These are phyloP conservation scores for Fonticula alba DNA, from an alignment of 78 protist species.

Conservation along the genomic window DNA sequence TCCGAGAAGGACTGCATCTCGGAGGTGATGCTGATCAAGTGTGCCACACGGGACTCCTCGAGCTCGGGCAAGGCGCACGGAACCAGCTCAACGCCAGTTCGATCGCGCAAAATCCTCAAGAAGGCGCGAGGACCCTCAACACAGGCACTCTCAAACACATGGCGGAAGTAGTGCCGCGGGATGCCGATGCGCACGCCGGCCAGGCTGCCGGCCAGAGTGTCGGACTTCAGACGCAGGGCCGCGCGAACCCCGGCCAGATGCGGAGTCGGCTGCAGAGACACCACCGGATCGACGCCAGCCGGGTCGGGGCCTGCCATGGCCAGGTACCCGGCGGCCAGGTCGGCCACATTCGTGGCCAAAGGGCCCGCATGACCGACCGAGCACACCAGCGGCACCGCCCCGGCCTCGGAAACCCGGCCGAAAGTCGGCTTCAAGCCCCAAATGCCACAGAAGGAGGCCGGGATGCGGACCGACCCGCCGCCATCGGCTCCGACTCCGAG, in stretches of 20 bases:
- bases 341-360: slow-evolving; percentile 14
- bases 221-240: no score
- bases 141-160: no score
- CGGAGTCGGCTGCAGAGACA: no score
- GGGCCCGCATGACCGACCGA: slow-evolving; percentile 45
- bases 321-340: background rate
- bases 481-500: slow-evolving; percentile 23
- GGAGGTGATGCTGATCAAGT: background rate
- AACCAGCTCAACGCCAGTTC: no score
- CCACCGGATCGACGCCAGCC: no score
- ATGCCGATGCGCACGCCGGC: no score
- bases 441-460: slow-evolving; percentile 41
- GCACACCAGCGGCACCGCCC: slow-evolving; percentile 21
- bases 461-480: slow-evolving; percentile 48
- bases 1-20: background rate
- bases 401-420: slow-evolving; percentile 8
- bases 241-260: no score
- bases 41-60: background rate
- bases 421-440: slow-evolving; percentile 10
- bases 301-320: no score
- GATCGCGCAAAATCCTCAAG: no score
- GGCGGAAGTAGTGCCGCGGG: no score
- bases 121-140: no score
- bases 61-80: slow-evolving; percentile 1
- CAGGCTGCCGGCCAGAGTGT: no score